Base-by-base conservation (phyloP, 768 basidiomycete genomes). In the Hericium coralloides region DNA sequence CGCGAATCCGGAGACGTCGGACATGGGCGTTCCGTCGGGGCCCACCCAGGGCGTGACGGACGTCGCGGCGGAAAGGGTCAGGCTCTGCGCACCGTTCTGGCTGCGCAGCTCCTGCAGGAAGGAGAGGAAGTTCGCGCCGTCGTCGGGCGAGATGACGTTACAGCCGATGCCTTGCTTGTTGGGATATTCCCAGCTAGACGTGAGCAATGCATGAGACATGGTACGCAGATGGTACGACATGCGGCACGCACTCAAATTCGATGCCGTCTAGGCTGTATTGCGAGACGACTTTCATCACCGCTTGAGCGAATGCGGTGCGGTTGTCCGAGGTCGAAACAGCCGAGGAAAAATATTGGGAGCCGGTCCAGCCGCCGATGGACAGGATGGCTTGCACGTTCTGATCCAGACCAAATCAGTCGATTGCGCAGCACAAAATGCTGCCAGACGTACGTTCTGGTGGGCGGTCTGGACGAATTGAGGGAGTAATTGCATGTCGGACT, bases 151-250 rank as follows among this genome's bases (percentile, higher is more conserved):
- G 58, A 85, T 75, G 0, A 67, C 68, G 67, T 95, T 97, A 62
- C 89, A 89, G 1, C 81, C 81, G 1, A 86, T 75, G 37, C 92
- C 91, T 52, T 75, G 70, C 4, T 69, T 62, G 55, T 76, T 80
- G 1, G 93, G 92, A 66, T 87, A 93, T 70, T 95, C 93, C 92
- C 92, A 95, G 64, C 90, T 92, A n/a, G 14, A n/a, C n/a, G n/a
- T n/a, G n/a, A n/a, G n/a, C n/a, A n/a, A 31, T 31, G 9, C 9
- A 3, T 31, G 26, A 31, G 26, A 31, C 26, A 31, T 8, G 26
- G 4, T 31, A 1, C 9, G 4, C 4, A 31, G 26, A 31, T 31
- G 20, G 43, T 8, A 45, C 2, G 39, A 18, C 14, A 12, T 4
- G 39, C 15, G 43, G 43, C 12, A 62, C 64, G 39, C 52, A 69